phyloP scores from a whole-genome alignment of 177 flowering plant species.

The Telopea speciosissima region DNA sequence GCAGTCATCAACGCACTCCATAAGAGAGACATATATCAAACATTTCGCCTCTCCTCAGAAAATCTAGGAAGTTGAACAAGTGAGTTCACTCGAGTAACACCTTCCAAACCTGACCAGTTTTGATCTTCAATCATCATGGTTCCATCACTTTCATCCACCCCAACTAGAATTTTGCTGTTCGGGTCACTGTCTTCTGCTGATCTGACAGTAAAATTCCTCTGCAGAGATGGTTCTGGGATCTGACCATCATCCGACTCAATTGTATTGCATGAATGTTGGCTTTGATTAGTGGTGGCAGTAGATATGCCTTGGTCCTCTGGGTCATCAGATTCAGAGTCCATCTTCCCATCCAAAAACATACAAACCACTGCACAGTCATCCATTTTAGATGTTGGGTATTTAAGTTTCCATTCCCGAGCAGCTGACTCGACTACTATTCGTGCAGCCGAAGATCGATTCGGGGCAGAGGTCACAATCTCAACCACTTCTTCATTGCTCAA shows the following conservation, averaged over 20 bases:
- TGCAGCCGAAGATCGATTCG: conserved; percentile 71
- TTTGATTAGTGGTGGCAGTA: conserved; percentile 54
- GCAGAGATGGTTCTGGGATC: conserved; percentile 64
- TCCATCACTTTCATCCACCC: conserved; percentile 29
- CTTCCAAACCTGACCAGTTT: conserved; percentile 91
- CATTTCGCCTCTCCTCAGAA: conserved; percentile 54
- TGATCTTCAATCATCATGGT: conserved; percentile 48
- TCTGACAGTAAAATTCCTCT: conserved; percentile 75
- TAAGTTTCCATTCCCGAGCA: conserved; percentile 84
- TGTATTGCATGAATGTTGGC: conserved; percentile 55
- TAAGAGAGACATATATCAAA: conserved; percentile 17
- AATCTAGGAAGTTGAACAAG: conserved; percentile 95
- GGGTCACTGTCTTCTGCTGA: conserved; percentile 50
- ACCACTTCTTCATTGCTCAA: conserved; percentile 94
- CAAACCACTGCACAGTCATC: conserved; percentile 97
- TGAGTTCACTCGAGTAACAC: conserved; percentile 89
- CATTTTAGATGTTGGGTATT: conserved; percentile 97
- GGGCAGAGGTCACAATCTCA: conserved; percentile 67
- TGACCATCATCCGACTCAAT: conserved; percentile 79
- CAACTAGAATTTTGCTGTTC: conserved; percentile 24
- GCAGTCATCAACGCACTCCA: conserved; percentile 2
- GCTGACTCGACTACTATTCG: conserved; percentile 72
- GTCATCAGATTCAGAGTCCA: conserved; percentile 85
- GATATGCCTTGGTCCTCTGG: conserved; percentile 64
- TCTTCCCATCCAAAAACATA: conserved; percentile 75